Conservation (phyloP, 2,329 filamentous ascomycete genomes). For the Chaetomiaceae sp. region DNA sequence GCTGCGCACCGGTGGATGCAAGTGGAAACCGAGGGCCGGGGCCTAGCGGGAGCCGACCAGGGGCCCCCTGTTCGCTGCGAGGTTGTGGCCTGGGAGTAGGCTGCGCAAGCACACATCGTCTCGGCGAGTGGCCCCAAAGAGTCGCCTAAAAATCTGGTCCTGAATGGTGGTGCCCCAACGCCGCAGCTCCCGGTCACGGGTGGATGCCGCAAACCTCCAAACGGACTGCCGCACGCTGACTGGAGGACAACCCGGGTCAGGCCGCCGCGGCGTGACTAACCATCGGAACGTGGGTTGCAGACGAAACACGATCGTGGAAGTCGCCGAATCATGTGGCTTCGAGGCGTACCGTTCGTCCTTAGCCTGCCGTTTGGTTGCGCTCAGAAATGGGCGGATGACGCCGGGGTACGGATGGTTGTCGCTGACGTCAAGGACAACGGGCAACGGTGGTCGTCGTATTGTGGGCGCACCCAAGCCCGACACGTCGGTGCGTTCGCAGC, state of each 20-base stretch:
- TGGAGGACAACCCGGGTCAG: slow-evolving; percentile 13
- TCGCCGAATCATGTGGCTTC: slow-evolving; percentile 12
- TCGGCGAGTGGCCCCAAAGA: slow-evolving; percentile 4
- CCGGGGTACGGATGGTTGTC: too few species aligned
- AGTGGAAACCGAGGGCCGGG: slow-evolving; percentile 1
- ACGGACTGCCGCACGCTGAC: slow-evolving; percentile 9
- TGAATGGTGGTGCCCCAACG: slow-evolving; percentile 1
- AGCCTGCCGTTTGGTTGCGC: slow-evolving; percentile 11
- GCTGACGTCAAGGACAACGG: slow-evolving; percentile 13
- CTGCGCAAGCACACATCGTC: slow-evolving; percentile 7
- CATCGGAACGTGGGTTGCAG: not conserved
- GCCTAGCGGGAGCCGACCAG: slow-evolving; percentile 8
- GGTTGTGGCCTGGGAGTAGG: not conserved
- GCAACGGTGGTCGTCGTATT: too few species aligned
- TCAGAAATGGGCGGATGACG: slow-evolving; percentile 14
- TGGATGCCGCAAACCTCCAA: slow-evolving; percentile 6
- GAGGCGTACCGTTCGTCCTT: too few species aligned
- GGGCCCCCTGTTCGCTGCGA: slow-evolving; percentile 2
- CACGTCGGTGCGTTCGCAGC: not conserved
- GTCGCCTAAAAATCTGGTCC: not conserved
- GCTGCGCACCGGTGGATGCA: not conserved
- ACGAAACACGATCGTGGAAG: not conserved
- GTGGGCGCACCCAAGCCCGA: too few species aligned
- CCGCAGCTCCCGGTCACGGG: slow-evolving; percentile 5
- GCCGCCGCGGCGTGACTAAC: slow-evolving; percentile 19